These are phyloP conservation scores for Aspergillus latus DNA, from an alignment of 2,329 filamentous ascomycete genomes.

Conservation along the genomic window DNA sequence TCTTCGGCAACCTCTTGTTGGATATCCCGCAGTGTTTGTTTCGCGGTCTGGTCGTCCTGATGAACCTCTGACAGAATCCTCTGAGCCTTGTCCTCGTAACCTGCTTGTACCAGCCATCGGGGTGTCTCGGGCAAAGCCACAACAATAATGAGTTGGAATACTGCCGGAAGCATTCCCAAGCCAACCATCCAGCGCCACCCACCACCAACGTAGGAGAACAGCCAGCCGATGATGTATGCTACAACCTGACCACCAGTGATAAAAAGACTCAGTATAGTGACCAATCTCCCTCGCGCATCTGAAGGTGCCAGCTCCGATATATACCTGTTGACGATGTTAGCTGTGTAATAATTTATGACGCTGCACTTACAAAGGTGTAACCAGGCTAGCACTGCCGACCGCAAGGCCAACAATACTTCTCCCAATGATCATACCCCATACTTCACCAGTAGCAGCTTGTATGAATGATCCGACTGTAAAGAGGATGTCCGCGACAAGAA, in stretches of 20 bases:
- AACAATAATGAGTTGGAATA: constrained; percentile 68
- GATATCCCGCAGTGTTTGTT: constrained; percentile 66
- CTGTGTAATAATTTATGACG: neutral
- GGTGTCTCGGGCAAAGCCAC: constrained; percentile 82
- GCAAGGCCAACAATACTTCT: constrained; percentile 50
- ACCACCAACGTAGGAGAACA: constrained; percentile 59
- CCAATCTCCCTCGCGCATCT: constrained; percentile 71
- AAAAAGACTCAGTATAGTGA: constrained; percentile 79
- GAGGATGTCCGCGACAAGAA: constrained; percentile 47
- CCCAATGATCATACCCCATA: constrained; percentile 49
- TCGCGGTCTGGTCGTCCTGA: constrained; percentile 53
- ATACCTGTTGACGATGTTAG: constrained; percentile 51
- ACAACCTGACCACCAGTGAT: constrained; percentile 87
- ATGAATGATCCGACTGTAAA: constrained; percentile 47
- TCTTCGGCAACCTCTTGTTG: constrained; percentile 74
- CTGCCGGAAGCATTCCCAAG: constrained; percentile 73
- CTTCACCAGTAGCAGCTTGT: constrained; percentile 42
- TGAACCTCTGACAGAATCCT: constrained; percentile 66
- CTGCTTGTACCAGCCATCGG: constrained; percentile 76
- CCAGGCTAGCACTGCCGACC: constrained; percentile 62
- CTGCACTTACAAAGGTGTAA: constrained; percentile 65
- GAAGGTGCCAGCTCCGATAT: constrained; percentile 83
- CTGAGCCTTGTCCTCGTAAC: constrained; percentile 61
- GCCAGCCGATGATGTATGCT: constrained; percentile 82
- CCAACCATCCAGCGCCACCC: constrained; percentile 95